These are phyloP conservation scores for Tolypocladium capitatum DNA, from an alignment of 2,329 filamentous ascomycete genomes.

Conservation along the genomic window DNA sequence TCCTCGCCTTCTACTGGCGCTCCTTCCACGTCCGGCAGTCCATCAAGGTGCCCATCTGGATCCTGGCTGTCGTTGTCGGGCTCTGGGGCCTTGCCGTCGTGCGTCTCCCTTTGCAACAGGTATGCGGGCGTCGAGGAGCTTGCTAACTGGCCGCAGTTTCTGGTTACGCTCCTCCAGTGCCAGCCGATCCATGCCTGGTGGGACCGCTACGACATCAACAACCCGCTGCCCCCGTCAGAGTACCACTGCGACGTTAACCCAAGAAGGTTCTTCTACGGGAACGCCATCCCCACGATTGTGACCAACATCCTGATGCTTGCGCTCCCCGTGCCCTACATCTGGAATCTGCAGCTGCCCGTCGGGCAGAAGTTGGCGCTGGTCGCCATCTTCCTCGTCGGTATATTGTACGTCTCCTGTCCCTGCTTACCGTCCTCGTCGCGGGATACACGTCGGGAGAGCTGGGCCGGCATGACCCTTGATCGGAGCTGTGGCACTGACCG, in stretches of 20 bases:
- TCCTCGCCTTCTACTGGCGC: constrained; percentile 13
- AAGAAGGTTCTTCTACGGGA: constrained; percentile 14
- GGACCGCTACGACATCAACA: constrained; percentile 6
- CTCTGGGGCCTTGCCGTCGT: constrained; percentile 12
- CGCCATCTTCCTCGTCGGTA: constrained; percentile 12
- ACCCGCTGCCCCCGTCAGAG: constrained; percentile 4
- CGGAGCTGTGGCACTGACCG: not conserved
- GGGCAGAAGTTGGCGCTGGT: constrained; percentile 11
- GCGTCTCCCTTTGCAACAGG: not conserved
- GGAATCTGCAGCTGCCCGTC: constrained; percentile 11
- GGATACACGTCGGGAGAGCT: not conserved
- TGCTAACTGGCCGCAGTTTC: constrained; percentile 2
- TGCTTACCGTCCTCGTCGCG: not conserved
- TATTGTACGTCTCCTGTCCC: constrained; percentile 8
- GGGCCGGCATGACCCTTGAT: not conserved
- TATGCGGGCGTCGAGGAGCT: no score
- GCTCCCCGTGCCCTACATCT: constrained; percentile 15
- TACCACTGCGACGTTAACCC: constrained; percentile 8
- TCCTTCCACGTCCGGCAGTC: constrained; percentile 9
- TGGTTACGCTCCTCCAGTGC: constrained; percentile 9
- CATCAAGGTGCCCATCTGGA: constrained; percentile 8
- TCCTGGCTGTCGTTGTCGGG: constrained; percentile 4
- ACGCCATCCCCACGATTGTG: constrained; percentile 14
- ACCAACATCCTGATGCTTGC: constrained; percentile 14
- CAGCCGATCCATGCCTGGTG: constrained; percentile 8